Percentiles rank a stretch among this genome's conserved stretches.
Evolutionary conservation across 2,329 filamentous ascomycete species (phyloP).

Genomic region (Grosmannia penicillata): DNA sequence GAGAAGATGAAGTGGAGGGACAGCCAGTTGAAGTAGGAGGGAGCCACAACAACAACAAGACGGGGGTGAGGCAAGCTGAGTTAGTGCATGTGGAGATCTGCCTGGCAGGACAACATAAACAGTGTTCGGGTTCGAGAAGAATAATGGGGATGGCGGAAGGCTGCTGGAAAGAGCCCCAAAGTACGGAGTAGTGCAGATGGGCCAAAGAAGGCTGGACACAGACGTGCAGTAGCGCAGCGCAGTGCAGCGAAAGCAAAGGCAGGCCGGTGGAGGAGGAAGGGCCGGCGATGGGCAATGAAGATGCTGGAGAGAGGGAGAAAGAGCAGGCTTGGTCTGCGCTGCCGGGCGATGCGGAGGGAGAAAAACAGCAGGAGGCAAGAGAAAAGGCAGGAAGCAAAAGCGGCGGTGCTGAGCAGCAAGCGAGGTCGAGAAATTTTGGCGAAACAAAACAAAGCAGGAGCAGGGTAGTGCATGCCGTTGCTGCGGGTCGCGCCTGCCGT

Average conservation of each 20-base stretch:
- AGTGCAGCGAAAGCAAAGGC: too few relatives aligned
- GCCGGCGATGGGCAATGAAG: not conserved
- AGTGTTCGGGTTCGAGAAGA: not conserved
- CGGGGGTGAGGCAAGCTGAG: not conserved
- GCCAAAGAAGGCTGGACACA: conserved; percentile 1
- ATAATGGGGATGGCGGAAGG: not conserved
- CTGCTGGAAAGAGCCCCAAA: too few relatives aligned
- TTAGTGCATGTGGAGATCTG: conserved; percentile 1
- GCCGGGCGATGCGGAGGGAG: not conserved
- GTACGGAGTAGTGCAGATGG: not conserved
- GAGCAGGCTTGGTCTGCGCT: too few relatives aligned
- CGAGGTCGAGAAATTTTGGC: not conserved
- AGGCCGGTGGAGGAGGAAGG: too few relatives aligned
- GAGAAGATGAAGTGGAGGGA: not conserved
- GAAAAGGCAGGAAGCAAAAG: not conserved
- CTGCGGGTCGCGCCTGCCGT: conserved; percentile 8
- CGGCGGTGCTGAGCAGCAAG: not conserved
- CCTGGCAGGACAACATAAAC: conserved; percentile 4
- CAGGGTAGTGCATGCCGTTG: not conserved
- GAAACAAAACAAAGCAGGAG: conserved; percentile 8
- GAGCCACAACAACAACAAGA: not conserved
- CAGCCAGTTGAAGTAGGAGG: not conserved
- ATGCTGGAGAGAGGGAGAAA: not conserved
- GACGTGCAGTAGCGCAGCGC: too few relatives aligned
- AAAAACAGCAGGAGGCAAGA: conserved; percentile 1